Evolutionary conservation across 75 land plant species (phyloP).

Genomic region (Picea sitchensis): DNA sequence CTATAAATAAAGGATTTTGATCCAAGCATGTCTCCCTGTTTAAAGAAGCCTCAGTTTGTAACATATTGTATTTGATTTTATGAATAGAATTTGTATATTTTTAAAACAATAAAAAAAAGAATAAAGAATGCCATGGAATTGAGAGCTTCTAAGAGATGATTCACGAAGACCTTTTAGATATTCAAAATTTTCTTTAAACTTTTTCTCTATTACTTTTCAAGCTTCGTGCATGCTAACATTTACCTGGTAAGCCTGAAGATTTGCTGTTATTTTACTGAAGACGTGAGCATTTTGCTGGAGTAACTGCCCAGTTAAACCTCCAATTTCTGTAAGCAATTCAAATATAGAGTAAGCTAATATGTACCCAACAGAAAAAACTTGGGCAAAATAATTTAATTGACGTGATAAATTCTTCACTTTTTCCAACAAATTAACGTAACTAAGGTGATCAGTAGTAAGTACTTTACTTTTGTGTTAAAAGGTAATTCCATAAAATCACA

Average conservation of each 20-base stretch:
- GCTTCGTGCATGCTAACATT: not conserved
- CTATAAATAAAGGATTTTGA: no score
- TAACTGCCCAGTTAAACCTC: slow-evolving; percentile 80
- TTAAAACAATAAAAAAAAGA: no score
- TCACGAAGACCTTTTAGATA: not conserved
- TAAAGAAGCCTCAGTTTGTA: no score
- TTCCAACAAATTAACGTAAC: not conserved
- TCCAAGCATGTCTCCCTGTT: no score
- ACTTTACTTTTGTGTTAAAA: not conserved
- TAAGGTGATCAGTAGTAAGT: not conserved
- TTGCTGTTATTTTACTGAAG: slow-evolving; percentile 68
- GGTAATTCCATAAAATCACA: not conserved
- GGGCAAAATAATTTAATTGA: not conserved
- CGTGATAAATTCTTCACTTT: not conserved
- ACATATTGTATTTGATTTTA: no score
- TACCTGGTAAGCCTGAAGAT: slow-evolving; percentile 43
- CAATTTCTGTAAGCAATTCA: slow-evolving; percentile 62
- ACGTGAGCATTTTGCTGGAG: slow-evolving; percentile 78
- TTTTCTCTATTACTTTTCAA: not conserved
- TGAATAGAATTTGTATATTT: no score
- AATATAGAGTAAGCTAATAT: not conserved
- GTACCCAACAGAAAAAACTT: not conserved
- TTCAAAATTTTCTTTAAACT: no score
- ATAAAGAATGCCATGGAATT: not conserved
- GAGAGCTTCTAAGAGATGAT: not conserved